Conservation (phyloP, 805 yeast genomes). For the Saturnispora sekii region DNA sequence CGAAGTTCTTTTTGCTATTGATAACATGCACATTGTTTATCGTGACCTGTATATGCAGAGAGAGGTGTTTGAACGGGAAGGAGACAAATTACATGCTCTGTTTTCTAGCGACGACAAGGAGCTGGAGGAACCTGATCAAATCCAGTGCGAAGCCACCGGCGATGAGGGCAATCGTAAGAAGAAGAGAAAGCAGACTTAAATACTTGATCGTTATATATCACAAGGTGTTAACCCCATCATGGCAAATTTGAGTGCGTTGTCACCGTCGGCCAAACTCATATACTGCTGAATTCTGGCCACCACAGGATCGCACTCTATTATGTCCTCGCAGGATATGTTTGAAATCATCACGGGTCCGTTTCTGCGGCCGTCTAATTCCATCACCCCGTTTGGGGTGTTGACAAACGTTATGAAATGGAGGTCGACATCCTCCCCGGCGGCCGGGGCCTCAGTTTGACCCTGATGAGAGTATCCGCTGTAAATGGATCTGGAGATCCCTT, state of each 20-base stretch:
- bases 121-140: conserved; percentile 1
- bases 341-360: conserved; percentile 52
- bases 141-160: background rate
- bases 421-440: conserved; percentile 42
- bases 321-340: conserved; percentile 25
- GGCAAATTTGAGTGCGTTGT: conserved; percentile 56
- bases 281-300: conserved; percentile 53
- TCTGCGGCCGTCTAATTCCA: conserved; percentile 86
- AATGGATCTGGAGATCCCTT: conserved; percentile 20
- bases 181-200: conserved; percentile 1
- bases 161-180: background rate
- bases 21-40: conserved; percentile 47
- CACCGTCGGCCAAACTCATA: conserved; percentile 51
- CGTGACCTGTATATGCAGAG: conserved; percentile 32
- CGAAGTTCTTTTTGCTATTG: conserved; percentile 47
- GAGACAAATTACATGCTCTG: conserved; percentile 18
- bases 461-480: conserved; percentile 37
- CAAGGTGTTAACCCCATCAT: conserved; percentile 64
- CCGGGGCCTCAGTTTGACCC: conserved; percentile 64
- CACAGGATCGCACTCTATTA: conserved; percentile 44
- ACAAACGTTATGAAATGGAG: conserved; percentile 75
- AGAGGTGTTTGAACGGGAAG: conserved; percentile 22
- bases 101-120: conserved; percentile 20
- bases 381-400: conserved; percentile 44
- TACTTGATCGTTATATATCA: too few relatives aligned